phyloP scores from a whole-genome alignment of 2,329 filamentous ascomycete species.

The Whalleya microplaca region DNA sequence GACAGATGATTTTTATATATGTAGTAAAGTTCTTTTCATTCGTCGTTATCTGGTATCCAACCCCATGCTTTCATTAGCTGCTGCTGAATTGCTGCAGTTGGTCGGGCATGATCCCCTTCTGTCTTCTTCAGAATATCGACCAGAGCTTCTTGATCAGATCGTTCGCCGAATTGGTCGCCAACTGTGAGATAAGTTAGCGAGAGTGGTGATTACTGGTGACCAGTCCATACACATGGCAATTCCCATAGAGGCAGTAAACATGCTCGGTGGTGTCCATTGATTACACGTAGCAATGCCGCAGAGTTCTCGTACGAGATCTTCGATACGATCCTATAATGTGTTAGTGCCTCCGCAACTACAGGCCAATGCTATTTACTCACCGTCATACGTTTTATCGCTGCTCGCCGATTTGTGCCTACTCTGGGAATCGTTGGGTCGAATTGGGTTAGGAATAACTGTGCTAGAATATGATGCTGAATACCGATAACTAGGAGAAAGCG shows the following conservation, averaged over 20 bases:
- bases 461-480: slow-evolving; percentile 62
- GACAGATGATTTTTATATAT: background rate
- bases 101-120: slow-evolving; percentile 55
- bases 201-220: background rate
- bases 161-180: slow-evolving; percentile 53
- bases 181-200: slow-evolving; percentile 32
- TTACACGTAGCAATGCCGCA: slow-evolving; percentile 65
- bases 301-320: slow-evolving; percentile 52
- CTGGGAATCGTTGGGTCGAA: slow-evolving; percentile 58
- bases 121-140: slow-evolving; percentile 51
- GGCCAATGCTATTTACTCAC: slow-evolving; percentile 34
- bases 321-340: slow-evolving; percentile 45
- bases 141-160: slow-evolving; percentile 51
- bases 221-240: slow-evolving; percentile 52
- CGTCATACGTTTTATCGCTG: slow-evolving; percentile 45
- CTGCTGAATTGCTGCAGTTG: slow-evolving; percentile 51
- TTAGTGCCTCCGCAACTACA: slow-evolving; percentile 13
- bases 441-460: slow-evolving; percentile 58
- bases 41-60: slow-evolving; percentile 40
- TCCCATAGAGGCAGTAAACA: slow-evolving; percentile 60
- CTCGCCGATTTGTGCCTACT: slow-evolving; percentile 45
- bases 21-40: slow-evolving; percentile 12
- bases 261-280: slow-evolving; percentile 56
- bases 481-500: slow-evolving; percentile 52
- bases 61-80: slow-evolving; percentile 55